phyloP scores from a whole-genome alignment of 768 basidiomycete species.

The Russula ochroleuca region DNA sequence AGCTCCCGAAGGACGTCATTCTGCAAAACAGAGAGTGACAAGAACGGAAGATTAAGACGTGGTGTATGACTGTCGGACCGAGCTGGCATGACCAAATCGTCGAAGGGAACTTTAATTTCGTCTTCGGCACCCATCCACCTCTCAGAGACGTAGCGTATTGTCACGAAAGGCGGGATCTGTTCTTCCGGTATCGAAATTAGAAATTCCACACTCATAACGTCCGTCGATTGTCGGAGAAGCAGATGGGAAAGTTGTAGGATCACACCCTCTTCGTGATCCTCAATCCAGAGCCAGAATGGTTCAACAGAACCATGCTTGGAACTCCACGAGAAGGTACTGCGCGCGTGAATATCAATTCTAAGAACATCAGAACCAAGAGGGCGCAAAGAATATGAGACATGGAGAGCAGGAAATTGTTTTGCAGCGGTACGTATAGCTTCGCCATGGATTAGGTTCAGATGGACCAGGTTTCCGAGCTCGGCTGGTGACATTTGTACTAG shows the following conservation, averaged over 20 bases:
- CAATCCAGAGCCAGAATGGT: slow-evolving; percentile 95
- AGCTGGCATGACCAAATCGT: slow-evolving; percentile 71
- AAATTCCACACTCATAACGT: slow-evolving; percentile 63
- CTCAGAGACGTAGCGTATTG: slow-evolving; percentile 80
- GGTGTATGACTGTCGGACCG: slow-evolving; percentile 53
- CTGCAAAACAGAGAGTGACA: slow-evolving; percentile 52
- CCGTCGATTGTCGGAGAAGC: slow-evolving; percentile 62
- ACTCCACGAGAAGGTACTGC: slow-evolving; percentile 76
- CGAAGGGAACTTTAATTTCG: slow-evolving; percentile 57
- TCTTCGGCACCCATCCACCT: slow-evolving; percentile 92
- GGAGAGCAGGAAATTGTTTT: slow-evolving; percentile 74
- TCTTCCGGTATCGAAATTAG: slow-evolving; percentile 66
- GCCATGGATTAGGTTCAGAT: slow-evolving; percentile 84
- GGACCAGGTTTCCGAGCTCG: slow-evolving; percentile 74
- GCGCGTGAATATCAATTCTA: slow-evolving; percentile 61
- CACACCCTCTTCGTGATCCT: slow-evolving; percentile 73
- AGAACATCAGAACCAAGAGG: slow-evolving; percentile 85
- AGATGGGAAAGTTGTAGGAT: slow-evolving; percentile 80
- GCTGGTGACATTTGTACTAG: slow-evolving; percentile 61
- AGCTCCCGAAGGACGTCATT: slow-evolving; percentile 44
- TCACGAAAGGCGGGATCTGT: slow-evolving; percentile 58
- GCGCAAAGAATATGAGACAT: slow-evolving; percentile 62
- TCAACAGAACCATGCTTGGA: slow-evolving; percentile 70
- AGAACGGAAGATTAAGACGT: slow-evolving; percentile 69
- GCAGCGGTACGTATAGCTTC: slow-evolving; percentile 72